phyloP scores from a whole-genome alignment of 352 stramenopile genomes.

The Aphanomyces cochlioides region DNA sequence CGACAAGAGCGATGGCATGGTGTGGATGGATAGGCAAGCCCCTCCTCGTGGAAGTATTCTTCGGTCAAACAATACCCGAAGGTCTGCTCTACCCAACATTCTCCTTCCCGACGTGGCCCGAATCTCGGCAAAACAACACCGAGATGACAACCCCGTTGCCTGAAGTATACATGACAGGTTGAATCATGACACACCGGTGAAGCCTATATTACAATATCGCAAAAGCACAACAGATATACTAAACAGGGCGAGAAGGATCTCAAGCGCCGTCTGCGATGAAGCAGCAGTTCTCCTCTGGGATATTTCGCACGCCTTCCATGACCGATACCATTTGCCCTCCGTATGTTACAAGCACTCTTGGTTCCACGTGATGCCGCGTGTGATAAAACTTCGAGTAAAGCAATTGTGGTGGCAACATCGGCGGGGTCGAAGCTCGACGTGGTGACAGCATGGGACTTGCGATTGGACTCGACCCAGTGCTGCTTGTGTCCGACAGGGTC shows the following conservation, averaged over 20 bases:
- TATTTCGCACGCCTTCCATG: slow-evolving; percentile 80
- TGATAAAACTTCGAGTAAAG: slow-evolving; percentile 12
- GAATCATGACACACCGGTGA: not conserved
- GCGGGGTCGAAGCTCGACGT: not conserved
- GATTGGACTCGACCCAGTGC: slow-evolving; percentile 30
- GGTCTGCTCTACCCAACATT: slow-evolving; percentile 58
- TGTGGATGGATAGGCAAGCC: slow-evolving; percentile 46
- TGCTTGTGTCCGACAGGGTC: slow-evolving; percentile 19
- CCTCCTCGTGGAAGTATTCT: slow-evolving; percentile 39
- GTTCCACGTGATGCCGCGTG: not conserved
- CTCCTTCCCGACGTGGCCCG: slow-evolving; percentile 65
- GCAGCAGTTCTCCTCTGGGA: slow-evolving; percentile 28
- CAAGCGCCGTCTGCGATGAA: too few species aligned
- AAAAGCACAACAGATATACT: too few species aligned
- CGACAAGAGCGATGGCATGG: slow-evolving; percentile 50
- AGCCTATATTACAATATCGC: too few species aligned
- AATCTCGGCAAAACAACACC: slow-evolving; percentile 32
- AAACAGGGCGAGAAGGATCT: too few species aligned
- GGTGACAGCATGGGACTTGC: slow-evolving; percentile 26
- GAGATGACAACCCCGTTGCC: not conserved
- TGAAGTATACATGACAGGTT: too few species aligned
- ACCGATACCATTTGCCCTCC: slow-evolving; percentile 76
- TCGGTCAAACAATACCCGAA: slow-evolving; percentile 37
- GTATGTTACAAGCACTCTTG: slow-evolving; percentile 69
- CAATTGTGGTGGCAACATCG: slow-evolving; percentile 29